Percentiles rank a stretch among this genome's conserved stretches.
These are phyloP conservation scores for Oemleria cerasiformis DNA, from an alignment of 306 rosid genomes.

Conservation along the genomic window DNA sequence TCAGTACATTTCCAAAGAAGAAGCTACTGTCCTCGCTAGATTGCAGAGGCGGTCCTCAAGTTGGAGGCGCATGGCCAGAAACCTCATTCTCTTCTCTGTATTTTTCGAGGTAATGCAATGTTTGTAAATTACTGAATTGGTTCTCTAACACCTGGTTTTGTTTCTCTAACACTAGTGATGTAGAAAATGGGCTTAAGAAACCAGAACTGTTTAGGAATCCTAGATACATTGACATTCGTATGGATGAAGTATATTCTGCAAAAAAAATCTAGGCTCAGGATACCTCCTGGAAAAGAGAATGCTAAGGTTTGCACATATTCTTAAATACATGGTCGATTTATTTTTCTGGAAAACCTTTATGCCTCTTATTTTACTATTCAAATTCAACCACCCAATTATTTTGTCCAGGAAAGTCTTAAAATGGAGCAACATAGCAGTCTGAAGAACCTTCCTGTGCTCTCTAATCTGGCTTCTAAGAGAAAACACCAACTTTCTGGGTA, in stretches of 20 bases:
- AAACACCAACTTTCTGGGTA: slow-evolving; percentile 49
- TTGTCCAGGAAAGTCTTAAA: slow-evolving; percentile 52
- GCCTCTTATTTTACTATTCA: slow-evolving; percentile 11
- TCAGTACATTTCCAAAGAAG: slow-evolving; percentile 79
- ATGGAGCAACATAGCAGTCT: slow-evolving; percentile 46
- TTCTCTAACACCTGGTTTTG: slow-evolving; percentile 5
- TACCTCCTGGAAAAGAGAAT: slow-evolving; percentile 64
- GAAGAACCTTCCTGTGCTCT: slow-evolving; percentile 45
- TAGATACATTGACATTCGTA: slow-evolving; percentile 54
- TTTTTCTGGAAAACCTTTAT: neutral
- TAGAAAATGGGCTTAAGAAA: slow-evolving; percentile 43
- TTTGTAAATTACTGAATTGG: neutral
- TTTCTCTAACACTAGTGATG: slow-evolving; percentile 32
- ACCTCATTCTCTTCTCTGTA: slow-evolving; percentile 60
- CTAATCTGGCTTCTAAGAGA: slow-evolving; percentile 42
- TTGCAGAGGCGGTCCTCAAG: slow-evolving; percentile 61
- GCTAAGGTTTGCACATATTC: slow-evolving; percentile 50
- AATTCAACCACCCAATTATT: slow-evolving; percentile 16
- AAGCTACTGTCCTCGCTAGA: slow-evolving; percentile 63
- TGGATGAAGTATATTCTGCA: slow-evolving; percentile 69
- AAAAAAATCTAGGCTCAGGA: slow-evolving; percentile 47
- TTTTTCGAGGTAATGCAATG: slow-evolving; percentile 64
- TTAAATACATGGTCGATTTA: neutral
- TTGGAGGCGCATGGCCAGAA: slow-evolving; percentile 48
- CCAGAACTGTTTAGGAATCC: slow-evolving; percentile 44